Conservation (phyloP, 1,139 yeast species). For the Pneumocystis murina region DNA sequence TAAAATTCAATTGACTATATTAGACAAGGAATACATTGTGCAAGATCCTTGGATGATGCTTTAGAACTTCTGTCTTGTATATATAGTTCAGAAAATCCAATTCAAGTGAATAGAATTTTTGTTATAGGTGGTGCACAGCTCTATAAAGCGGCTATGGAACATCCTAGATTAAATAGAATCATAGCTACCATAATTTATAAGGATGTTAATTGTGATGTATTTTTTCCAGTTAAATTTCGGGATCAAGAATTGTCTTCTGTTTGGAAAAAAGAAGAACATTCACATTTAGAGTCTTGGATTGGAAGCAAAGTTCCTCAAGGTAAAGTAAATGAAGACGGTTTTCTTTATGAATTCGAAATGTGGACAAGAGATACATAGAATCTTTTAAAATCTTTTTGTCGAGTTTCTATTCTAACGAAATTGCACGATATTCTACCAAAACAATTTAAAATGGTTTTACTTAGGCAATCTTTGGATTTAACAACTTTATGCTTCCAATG, state of each 20-base stretch:
- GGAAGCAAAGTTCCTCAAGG: neutral
- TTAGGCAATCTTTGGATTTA: too few relatives aligned
- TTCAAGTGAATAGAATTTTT: constrained; percentile 32
- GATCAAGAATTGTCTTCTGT: neutral
- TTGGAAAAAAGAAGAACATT: neutral
- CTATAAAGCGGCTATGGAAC: constrained; percentile 42
- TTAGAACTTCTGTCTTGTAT: neutral
- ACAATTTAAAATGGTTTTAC: too few relatives aligned
- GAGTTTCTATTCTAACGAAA: neutral
- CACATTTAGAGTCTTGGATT: neutral
- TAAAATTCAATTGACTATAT: constrained; percentile 11
- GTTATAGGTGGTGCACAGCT: constrained; percentile 91
- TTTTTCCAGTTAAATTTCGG: constrained; percentile 27
- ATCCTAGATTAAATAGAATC: constrained; percentile 37
- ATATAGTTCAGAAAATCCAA: neutral
- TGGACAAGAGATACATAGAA: neutral
- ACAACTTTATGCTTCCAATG: too few relatives aligned
- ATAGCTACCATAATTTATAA: constrained; percentile 57
- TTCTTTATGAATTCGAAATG: neutral
- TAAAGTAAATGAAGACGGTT: neutral
- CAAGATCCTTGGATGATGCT: neutral
- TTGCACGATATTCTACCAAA: neutral
- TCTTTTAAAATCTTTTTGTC: neutral
- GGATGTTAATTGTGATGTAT: constrained; percentile 39
- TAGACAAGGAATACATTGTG: neutral